Conservation (phyloP, 768 basidiomycete genomes). For the Collybia sp. region DNA sequence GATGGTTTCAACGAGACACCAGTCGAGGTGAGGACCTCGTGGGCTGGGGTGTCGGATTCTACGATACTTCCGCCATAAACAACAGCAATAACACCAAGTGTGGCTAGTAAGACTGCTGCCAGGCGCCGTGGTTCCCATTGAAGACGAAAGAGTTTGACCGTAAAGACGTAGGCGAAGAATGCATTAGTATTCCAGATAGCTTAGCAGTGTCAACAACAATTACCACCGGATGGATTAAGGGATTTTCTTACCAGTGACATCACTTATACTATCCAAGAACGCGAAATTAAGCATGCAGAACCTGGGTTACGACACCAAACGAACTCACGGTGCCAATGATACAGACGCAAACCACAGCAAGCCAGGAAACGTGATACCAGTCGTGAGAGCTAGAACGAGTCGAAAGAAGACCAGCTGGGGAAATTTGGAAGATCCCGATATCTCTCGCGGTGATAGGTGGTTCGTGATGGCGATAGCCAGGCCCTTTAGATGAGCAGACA, state of each 20-base stretch:
- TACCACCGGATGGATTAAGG: conserved; percentile 3
- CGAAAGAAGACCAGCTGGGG: conserved; percentile 29
- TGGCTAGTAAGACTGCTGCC: conserved; percentile 74
- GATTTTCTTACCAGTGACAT: conserved; percentile 58
- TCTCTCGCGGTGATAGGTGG: conserved; percentile 33
- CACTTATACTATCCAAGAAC: conserved; percentile 52
- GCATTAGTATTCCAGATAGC: conserved; percentile 87
- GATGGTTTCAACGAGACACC: conserved; percentile 25
- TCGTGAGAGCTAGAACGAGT: conserved; percentile 40
- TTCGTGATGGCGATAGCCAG: conserved; percentile 46
- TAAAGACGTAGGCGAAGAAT: conserved; percentile 87
- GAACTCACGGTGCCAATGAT: conserved; percentile 64
- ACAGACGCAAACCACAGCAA: conserved; percentile 77
- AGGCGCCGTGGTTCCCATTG: conserved; percentile 63
- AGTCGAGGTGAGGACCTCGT: conserved; percentile 5
- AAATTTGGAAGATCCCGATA: conserved; percentile 28
- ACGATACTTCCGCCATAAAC: conserved; percentile 69
- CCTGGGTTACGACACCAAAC: not conserved
- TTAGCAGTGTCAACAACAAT: conserved; percentile 12
- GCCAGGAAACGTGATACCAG: conserved; percentile 58
- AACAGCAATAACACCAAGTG: conserved; percentile 72
- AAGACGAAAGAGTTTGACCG: conserved; percentile 63
- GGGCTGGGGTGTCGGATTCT: conserved; percentile 6
- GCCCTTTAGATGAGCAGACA: conserved; percentile 43
- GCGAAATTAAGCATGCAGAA: not conserved